phyloP scores from a whole-genome alignment of 768 basidiomycete species.

The Lactifluus echinatus region DNA sequence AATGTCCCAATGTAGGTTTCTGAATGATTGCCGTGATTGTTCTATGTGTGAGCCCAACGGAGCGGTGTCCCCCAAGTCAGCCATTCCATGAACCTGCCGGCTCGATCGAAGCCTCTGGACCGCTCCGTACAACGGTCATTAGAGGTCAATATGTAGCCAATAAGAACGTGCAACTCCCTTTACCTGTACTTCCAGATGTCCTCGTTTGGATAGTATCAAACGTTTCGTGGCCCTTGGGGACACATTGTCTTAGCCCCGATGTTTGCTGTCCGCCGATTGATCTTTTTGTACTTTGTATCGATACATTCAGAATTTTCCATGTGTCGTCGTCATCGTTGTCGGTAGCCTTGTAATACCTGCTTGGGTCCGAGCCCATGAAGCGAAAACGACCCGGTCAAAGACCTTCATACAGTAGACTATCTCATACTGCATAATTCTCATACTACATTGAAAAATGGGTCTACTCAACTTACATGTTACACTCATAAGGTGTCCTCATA shows the following conservation, averaged over 20 bases:
- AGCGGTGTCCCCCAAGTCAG: neutral
- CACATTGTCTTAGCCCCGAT: neutral
- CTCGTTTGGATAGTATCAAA: slow-evolving; percentile 10
- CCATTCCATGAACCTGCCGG: slow-evolving; percentile 10
- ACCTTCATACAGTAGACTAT: too few species aligned
- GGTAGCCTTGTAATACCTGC: neutral
- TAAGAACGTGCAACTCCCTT: slow-evolving; percentile 5
- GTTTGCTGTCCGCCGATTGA: neutral
- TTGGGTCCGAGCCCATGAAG: neutral
- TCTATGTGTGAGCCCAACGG: neutral
- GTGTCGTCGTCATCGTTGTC: too few species aligned
- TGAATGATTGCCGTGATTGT: slow-evolving; percentile 1
- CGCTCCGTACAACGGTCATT: slow-evolving; percentile 19
- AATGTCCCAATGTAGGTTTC: slow-evolving; percentile 16
- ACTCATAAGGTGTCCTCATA: too few species aligned
- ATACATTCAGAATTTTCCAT: neutral
- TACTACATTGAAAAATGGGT: too few species aligned
- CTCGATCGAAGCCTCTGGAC: slow-evolving; percentile 29
- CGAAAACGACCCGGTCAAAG: too few species aligned
- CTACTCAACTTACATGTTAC: too few species aligned
- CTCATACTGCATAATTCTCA: too few species aligned
- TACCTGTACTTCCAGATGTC: slow-evolving; percentile 7
- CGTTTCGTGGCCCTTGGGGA: slow-evolving; percentile 1
- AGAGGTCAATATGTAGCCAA: slow-evolving; percentile 29
- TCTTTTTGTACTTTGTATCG: too few species aligned